Evolutionary conservation across 192 early-diverging fungal species (phyloP).

Genomic region (Podila verticillata): DNA sequence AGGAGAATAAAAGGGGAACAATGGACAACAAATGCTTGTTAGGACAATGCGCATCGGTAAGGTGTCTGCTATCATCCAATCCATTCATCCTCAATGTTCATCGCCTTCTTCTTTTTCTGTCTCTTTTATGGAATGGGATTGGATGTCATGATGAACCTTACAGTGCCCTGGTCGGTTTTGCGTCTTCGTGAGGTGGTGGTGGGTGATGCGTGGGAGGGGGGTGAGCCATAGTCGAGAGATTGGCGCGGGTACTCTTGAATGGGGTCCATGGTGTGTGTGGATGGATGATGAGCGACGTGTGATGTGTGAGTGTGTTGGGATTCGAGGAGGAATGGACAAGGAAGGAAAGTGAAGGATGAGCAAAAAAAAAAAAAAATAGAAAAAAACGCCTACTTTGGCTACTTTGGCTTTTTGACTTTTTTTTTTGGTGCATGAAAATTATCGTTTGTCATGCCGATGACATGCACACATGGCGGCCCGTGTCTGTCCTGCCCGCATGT

Average conservation of each 20-base stretch:
- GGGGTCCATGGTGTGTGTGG: not conserved
- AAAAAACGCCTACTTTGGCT: not conserved
- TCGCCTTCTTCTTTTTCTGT: too few relatives aligned
- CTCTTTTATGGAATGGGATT: too few relatives aligned
- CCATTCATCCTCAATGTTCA: not conserved
- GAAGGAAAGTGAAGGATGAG: not conserved
- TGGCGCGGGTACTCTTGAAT: conserved; percentile 6
- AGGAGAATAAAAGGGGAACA: not conserved
- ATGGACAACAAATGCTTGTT: not conserved
- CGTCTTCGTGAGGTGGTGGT: conserved; percentile 9
- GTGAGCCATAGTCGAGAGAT: not conserved
- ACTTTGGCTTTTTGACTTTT: not conserved
- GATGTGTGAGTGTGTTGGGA: not conserved
- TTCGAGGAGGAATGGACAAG: not conserved
- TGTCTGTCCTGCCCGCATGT: too few relatives aligned
- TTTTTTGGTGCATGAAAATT: not conserved
- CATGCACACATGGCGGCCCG: not conserved
- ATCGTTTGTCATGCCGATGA: not conserved
- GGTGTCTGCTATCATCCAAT: not conserved
- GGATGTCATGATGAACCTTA: conserved; percentile 2
- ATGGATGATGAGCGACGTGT: not conserved
- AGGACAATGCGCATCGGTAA: not conserved
- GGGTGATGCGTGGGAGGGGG: conserved; percentile 2
- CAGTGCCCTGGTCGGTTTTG: conserved; percentile 23
- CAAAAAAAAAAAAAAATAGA: conserved; percentile 2